Base-by-base conservation (phyloP, 1,139 yeast species). In the Taphrina deformans region DNA sequence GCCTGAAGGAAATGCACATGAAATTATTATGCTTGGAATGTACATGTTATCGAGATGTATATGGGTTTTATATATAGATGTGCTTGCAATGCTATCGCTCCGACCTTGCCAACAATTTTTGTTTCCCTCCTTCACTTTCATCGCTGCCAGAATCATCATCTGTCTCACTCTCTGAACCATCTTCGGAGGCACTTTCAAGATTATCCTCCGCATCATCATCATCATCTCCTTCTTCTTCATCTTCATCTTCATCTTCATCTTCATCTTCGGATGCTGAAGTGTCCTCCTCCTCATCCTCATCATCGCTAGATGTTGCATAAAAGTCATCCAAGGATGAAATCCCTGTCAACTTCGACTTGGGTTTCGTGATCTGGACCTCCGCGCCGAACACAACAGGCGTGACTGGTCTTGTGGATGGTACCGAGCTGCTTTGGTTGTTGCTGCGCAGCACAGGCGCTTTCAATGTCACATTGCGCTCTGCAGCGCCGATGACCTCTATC, bases 261-360 rank as follows among this genome's bases (percentile, higher is more conserved):
- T 74, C 75, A 12, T 55, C 63, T 16, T 59, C 56, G 9, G 18
- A 7, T 3, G 48, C 31, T 26, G 48, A 48, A 14, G 35, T 31
- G 14, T 38, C 41, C n/a, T 38, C 41, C 6, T 48, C 53, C 4
- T 48, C 53, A 9, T 29, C 55, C 21, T 69, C 75, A 2, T 55
- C 71, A 59, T 76, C 73, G 66, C 74, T 69, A 31, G 71, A 69
- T 35, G 89, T 75, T 88, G 96, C 59, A 88, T 77, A 69, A 82
- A 83, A 72, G 85, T 81, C 71, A 75, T 83, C 69, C 76, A 68
- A 69, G 67, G 45, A 77, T 44, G 73, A 62, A 31, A 59, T 65
- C 27, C 64, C 53, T 66, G 69, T 52, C 16, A 65, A 44, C 14
- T 67, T 62, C 12, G 67, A 56, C 50, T 46, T 55, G 4, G 69